Evolutionary conservation across 768 basidiomycete species (phyloP).

Genomic region (Xerocomus potaroensis): DNA sequence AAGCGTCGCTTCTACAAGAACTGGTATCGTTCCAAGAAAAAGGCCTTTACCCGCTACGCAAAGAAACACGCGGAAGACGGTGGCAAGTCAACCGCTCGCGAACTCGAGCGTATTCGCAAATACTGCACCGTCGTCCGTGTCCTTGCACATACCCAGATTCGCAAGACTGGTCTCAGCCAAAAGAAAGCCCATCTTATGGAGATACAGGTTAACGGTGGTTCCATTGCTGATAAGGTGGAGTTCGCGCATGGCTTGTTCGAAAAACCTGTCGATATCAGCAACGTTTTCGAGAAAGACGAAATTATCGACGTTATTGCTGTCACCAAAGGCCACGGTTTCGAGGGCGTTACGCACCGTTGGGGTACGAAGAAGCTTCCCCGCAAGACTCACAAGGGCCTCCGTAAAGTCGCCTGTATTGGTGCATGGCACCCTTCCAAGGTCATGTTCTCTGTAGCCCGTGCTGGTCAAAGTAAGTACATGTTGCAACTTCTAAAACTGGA

Average conservation of each 20-base stretch:
- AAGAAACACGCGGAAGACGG: constrained; percentile 97
- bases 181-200: constrained; percentile 99
- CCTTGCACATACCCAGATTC: constrained; percentile 97
- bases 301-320: constrained; percentile 95
- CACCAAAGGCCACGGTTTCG: constrained; percentile 99
- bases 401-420: constrained; percentile 99
- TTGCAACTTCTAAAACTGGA: background rate
- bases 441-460: constrained; percentile 99
- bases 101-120: constrained; percentile 99
- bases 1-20: constrained; percentile 99
- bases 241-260: constrained; percentile 93
- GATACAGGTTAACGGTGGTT: constrained; percentile 98
- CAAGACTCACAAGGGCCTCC: constrained; percentile 99
- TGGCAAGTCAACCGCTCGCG: constrained; percentile 88
- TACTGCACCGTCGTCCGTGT: constrained; percentile 99
- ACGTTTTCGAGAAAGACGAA: constrained; percentile 96
- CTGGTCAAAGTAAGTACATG: constrained; percentile 87
- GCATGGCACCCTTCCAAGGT: constrained; percentile 99
- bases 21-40: constrained; percentile 99
- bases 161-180: constrained; percentile 95
- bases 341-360: constrained; percentile 99
- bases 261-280: constrained; percentile 83
- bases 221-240: constrained; percentile 94
- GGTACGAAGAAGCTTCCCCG: constrained; percentile 98
- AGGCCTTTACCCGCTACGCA: constrained; percentile 99